These are phyloP conservation scores for Geotrichum cucujoidarum DNA, from an alignment of 1,139 yeast genomes.

Conservation along the genomic window DNA sequence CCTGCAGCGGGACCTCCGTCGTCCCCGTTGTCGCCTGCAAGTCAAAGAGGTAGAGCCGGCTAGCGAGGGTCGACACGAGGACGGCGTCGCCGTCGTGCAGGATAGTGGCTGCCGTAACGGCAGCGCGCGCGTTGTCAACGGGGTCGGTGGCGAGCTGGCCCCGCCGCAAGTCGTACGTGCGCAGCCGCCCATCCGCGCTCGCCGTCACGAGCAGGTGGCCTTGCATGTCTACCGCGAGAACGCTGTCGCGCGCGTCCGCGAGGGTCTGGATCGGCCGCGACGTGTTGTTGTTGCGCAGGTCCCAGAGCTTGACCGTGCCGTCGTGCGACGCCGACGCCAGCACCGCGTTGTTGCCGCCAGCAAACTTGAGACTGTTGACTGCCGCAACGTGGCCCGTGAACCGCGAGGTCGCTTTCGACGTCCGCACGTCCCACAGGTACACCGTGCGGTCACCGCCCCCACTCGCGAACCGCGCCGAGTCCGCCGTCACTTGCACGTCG, in stretches of 20 bases:
- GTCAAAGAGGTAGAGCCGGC: slow-evolving; percentile 31
- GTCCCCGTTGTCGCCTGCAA: slow-evolving; percentile 24
- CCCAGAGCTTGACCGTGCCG: slow-evolving; percentile 39
- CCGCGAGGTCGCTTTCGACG: slow-evolving; percentile 29
- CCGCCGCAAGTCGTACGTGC: slow-evolving; percentile 36
- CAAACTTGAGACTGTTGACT: slow-evolving; percentile 33
- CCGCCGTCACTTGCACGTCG: slow-evolving; percentile 32
- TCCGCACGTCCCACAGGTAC: slow-evolving; percentile 36
- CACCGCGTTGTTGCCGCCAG: slow-evolving; percentile 23
- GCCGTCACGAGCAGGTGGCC: slow-evolving; percentile 34
- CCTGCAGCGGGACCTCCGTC: slow-evolving; percentile 30
- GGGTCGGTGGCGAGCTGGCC: slow-evolving; percentile 32
- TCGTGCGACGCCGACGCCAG: slow-evolving; percentile 37
- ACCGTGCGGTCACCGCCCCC: slow-evolving; percentile 39
- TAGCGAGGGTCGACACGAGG: slow-evolving; percentile 32
- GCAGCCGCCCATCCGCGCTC: slow-evolving; percentile 36
- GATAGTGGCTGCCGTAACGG: slow-evolving; percentile 30
- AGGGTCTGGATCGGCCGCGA: slow-evolving; percentile 35
- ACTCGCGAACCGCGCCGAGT: slow-evolving; percentile 35
- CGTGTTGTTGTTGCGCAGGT: slow-evolving; percentile 26
- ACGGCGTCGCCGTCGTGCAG: slow-evolving; percentile 25
- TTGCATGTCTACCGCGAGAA: slow-evolving; percentile 30
- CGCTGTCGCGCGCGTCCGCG: slow-evolving; percentile 36
- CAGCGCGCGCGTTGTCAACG: slow-evolving; percentile 26
- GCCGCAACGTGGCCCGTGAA: slow-evolving; percentile 35